These are phyloP conservation scores for Teratosphaeria epicoccoides DNA, from an alignment of 2,329 filamentous ascomycete genomes.

Conservation along the genomic window DNA sequence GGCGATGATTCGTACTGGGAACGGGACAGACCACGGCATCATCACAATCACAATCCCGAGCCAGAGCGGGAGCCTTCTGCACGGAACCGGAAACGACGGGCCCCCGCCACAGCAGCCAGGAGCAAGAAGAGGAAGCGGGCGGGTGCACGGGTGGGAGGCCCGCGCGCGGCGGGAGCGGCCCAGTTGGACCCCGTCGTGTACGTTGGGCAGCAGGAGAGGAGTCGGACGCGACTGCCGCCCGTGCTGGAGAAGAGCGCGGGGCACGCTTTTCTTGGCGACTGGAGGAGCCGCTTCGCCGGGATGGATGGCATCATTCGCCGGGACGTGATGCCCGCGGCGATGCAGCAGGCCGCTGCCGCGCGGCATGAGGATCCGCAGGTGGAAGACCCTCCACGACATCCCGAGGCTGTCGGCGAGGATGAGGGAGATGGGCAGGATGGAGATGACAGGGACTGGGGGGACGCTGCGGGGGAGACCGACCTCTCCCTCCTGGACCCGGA, in stretches of 20 bases:
- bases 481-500: conserved; percentile 27
- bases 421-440: conserved; percentile 14
- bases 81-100: conserved; percentile 24
- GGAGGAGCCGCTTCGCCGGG: conserved; percentile 30
- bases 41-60: conserved; percentile 14
- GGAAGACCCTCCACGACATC: too few species aligned
- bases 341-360: conserved; percentile 21
- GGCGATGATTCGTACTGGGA: conserved; percentile 38
- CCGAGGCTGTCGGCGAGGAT: conserved; percentile 11
- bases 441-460: too few species aligned
- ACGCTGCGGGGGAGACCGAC: conserved; percentile 8
- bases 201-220: conserved; percentile 13
- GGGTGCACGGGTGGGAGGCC: conserved; percentile 1
- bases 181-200: conserved; percentile 18
- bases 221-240: conserved; percentile 2
- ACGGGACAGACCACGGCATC: conserved; percentile 12
- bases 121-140: conserved; percentile 18
- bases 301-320: conserved; percentile 10
- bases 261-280: conserved; percentile 36
- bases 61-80: conserved; percentile 5
- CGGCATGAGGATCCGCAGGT: conserved; percentile 6
- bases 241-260: conserved; percentile 19
- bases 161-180: conserved; percentile 4
- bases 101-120: conserved; percentile 2
- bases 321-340: conserved; percentile 20